Evolutionary conservation across 2,329 filamentous ascomycete genomes (phyloP), one percentile per base, ranked within the genome.

Genomic region (Monosporascus sp.): DNA sequence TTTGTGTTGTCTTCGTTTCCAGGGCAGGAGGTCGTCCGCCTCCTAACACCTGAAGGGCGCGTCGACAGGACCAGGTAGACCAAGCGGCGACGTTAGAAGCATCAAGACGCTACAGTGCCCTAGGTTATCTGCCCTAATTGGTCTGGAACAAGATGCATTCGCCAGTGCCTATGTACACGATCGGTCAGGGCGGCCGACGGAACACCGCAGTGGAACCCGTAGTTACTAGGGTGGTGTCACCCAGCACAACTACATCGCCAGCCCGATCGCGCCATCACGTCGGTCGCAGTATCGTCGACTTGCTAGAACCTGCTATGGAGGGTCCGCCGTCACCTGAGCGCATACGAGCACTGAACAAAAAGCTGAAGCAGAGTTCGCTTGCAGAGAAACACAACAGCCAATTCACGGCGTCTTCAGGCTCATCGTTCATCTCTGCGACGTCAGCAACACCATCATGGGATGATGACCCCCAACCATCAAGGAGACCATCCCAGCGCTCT

Each of bases 261-360:
- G 51, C 56, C 52, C 52, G 55, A 48, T 53, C 54, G 49, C 47
- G 54, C 36, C 49, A 49, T 24, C 48, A 59, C 41, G 49, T 36
- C 46, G 54, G 18, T 46, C 43, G 43, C 37, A 46, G 50, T 52
- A 52, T 73, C 48, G 63, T 70, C 54, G 76, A 79, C 54, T 72
- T 80, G 51, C 68, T 86, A 53, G 81, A 78, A 54, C 81, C 82
- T 48, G 77, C 82, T 56, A 69, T 85, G 52, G 80, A 86, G 60
- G 79, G 80, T 18, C 82, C 82, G 41, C 81, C 82, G 0, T 86
- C 82, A 36, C 80, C 83, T 27, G 78, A 82, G 61, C 76, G 76
- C 56, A 76, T 84, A 60, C 78, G 82, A 59, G 79, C 79, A 54
- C 72, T 84, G 50, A 83, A 74, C 65, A 58, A 59, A 52, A 58